Conservation (phyloP, 2,329 filamentous ascomycete species). For the Exophiala xenobiotica region DNA sequence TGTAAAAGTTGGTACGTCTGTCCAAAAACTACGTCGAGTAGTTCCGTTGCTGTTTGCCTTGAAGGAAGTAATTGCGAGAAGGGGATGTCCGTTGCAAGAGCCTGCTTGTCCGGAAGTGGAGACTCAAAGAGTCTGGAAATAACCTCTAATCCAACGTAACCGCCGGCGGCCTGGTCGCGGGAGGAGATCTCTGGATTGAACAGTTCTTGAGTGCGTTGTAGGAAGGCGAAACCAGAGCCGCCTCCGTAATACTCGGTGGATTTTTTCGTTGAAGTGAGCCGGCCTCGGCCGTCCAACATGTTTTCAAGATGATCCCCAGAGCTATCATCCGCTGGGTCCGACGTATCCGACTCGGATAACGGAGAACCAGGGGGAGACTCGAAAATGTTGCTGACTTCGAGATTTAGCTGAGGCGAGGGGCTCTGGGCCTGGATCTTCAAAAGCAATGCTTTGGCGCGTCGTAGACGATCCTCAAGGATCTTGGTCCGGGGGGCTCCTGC, state of each 20-base stretch:
- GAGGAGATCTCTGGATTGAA: conserved; percentile 14
- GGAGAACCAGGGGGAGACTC: conserved; percentile 20
- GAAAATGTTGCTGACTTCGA: conserved; percentile 19
- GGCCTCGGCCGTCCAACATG: conserved; percentile 24
- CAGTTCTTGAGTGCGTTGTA: conserved; percentile 19
- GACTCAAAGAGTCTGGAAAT: conserved; percentile 24
- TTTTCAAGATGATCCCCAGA: conserved; percentile 21
- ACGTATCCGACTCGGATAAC: conserved; percentile 1
- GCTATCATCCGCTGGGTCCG: conserved; percentile 8
- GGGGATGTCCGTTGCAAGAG: conserved; percentile 5
- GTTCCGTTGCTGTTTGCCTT: conserved; percentile 14
- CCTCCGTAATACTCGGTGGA: conserved; percentile 23
- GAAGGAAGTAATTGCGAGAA: conserved; percentile 17
- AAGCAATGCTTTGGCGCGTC: conserved; percentile 18
- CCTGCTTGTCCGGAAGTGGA: conserved; percentile 20
- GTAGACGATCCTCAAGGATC: conserved; percentile 25
- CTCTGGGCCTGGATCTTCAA: conserved; percentile 13
- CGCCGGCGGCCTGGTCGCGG: neutral
- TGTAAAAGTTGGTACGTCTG: conserved; percentile 20
- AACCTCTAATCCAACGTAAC: neutral
- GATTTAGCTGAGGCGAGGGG: conserved; percentile 10
- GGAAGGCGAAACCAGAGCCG: conserved; percentile 21
- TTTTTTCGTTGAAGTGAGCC: conserved; percentile 12
- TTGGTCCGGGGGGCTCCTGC: conserved; percentile 20
- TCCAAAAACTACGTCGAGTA: conserved; percentile 18